Evolutionary conservation across 2,329 filamentous ascomycete species (phyloP).

Genomic region (Rutstroemia sp.): DNA sequence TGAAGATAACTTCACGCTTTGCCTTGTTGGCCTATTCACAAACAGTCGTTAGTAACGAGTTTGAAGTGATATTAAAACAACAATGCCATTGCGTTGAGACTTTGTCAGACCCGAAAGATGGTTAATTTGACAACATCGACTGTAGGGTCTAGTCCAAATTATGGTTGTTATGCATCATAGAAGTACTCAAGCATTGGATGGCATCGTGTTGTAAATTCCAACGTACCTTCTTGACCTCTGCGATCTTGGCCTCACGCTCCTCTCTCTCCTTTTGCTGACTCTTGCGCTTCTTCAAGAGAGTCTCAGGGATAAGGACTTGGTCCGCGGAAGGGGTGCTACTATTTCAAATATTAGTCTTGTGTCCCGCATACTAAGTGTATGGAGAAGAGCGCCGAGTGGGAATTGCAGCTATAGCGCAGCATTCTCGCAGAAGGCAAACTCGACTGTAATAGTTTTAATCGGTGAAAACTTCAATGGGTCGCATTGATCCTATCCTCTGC

Average conservation of each 20-base stretch:
- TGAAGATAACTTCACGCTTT: constrained; percentile 98
- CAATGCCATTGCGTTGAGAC: constrained; percentile 22
- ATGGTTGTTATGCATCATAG: constrained; percentile 81
- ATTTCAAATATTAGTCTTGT: constrained; percentile 66
- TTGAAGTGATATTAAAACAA: constrained; percentile 13
- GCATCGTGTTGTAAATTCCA: constrained; percentile 17
- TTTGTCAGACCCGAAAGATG: constrained; percentile 98
- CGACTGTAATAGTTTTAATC: constrained; percentile 70
- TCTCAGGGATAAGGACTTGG: constrained; percentile 97
- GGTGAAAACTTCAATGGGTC: constrained; percentile 47
- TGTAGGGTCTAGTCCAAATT: constrained; percentile 75
- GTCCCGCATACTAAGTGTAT: constrained; percentile 57
- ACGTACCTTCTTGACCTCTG: constrained; percentile 81
- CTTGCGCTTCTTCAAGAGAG: constrained; percentile 99
- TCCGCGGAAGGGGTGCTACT: constrained; percentile 91
- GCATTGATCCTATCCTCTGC: constrained; percentile 20
- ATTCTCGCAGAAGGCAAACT: constrained; percentile 86
- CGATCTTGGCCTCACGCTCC: constrained; percentile 68
- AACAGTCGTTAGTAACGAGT: constrained; percentile 32
- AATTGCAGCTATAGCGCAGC: constrained; percentile 87
- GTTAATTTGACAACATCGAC: constrained; percentile 97
- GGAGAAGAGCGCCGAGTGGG: constrained; percentile 72
- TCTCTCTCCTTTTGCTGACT: constrained; percentile 98
- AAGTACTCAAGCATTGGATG: constrained; percentile 33
- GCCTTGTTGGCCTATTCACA: constrained; percentile 81